These are phyloP conservation scores for Tricholoma furcatifolium DNA, from an alignment of 768 basidiomycete genomes.

Conservation along the genomic window DNA sequence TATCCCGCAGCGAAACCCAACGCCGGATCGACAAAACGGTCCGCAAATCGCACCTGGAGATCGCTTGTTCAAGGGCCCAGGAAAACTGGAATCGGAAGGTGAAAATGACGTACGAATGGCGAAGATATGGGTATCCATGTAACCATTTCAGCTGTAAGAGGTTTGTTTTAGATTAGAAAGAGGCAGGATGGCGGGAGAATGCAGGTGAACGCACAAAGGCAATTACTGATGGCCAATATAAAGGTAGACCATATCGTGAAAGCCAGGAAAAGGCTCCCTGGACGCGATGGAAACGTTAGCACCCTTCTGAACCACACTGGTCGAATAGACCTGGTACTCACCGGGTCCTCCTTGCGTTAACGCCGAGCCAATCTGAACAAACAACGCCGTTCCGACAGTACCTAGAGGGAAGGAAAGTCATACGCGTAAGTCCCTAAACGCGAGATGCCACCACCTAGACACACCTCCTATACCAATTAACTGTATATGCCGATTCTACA, in stretches of 20 bases:
- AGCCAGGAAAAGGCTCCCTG: slow-evolving; percentile 49
- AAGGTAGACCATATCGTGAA: slow-evolving; percentile 50
- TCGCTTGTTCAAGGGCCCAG: background rate
- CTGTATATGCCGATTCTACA: slow-evolving; percentile 49
- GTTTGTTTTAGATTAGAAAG: background rate
- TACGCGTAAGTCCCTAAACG: background rate
- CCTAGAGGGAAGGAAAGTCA: slow-evolving; percentile 33
- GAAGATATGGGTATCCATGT: slow-evolving; percentile 80
- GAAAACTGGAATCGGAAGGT: background rate
- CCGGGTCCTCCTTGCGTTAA: slow-evolving; percentile 66
- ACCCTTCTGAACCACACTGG: background rate
- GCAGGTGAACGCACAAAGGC: slow-evolving; percentile 32
- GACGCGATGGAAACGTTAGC: background rate
- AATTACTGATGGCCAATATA: slow-evolving; percentile 48
- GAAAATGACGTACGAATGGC: slow-evolving; percentile 65
- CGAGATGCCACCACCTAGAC: slow-evolving; percentile 1
- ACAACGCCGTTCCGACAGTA: slow-evolving; percentile 74
- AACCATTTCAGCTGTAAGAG: slow-evolving; percentile 68
- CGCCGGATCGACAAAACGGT: slow-evolving; percentile 56
- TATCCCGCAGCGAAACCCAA: slow-evolving; percentile 54
- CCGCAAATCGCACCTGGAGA: slow-evolving; percentile 56
- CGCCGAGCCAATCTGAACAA: slow-evolving; percentile 67
- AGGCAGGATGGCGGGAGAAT: background rate
- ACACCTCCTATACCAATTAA: slow-evolving; percentile 51
- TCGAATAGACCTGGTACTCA: slow-evolving; percentile 21